Percentiles rank a stretch among this genome's conserved stretches.
phyloP scores from a whole-genome alignment of 2,329 filamentous ascomycete species.

The Colletotrichum echinochloae region DNA sequence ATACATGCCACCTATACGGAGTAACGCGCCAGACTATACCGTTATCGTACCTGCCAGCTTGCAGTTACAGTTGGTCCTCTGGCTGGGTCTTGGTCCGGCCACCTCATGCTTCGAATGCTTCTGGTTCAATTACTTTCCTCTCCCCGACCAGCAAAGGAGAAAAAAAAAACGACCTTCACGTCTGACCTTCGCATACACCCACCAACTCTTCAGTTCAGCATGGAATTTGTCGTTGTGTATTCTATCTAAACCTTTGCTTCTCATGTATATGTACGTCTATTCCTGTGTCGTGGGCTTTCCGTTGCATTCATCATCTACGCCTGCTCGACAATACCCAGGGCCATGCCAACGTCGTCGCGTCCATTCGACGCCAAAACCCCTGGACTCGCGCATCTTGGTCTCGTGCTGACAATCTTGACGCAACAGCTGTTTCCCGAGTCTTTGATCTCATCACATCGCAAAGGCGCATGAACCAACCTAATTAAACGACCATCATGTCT shows the following conservation, averaged over 20 bases:
- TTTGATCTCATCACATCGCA: constrained; percentile 30
- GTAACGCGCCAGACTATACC: constrained; percentile 16
- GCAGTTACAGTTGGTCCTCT: constrained; percentile 13
- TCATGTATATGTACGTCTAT: constrained; percentile 38
- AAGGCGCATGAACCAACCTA: constrained; percentile 37
- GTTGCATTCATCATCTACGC: neutral
- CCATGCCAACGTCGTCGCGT: constrained; percentile 28
- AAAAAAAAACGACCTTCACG: constrained; percentile 19
- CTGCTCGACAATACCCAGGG: neutral
- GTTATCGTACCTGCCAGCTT: constrained; percentile 41
- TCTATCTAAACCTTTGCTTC: constrained; percentile 37
- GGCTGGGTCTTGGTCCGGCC: neutral
- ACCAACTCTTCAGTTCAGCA: constrained; percentile 28
- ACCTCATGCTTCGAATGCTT: constrained; percentile 22
- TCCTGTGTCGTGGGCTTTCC: neutral
- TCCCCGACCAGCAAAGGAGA: constrained; percentile 9
- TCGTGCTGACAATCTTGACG: constrained; percentile 46
- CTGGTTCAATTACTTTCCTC: constrained; percentile 30
- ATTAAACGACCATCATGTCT: constrained; percentile 51
- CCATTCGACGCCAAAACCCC: constrained; percentile 27
- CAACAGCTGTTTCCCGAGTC: constrained; percentile 45
- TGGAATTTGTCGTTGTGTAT: constrained; percentile 35
- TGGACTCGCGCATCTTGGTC: constrained; percentile 30
- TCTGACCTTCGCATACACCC: constrained; percentile 24
- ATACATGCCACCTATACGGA: constrained; percentile 21